A percentile compares a stretch with the other conserved stretches of the same genome.
Evolutionary conservation across 306 rosid genomes (phyloP).

Genomic region (Gillenia trifoliata): DNA sequence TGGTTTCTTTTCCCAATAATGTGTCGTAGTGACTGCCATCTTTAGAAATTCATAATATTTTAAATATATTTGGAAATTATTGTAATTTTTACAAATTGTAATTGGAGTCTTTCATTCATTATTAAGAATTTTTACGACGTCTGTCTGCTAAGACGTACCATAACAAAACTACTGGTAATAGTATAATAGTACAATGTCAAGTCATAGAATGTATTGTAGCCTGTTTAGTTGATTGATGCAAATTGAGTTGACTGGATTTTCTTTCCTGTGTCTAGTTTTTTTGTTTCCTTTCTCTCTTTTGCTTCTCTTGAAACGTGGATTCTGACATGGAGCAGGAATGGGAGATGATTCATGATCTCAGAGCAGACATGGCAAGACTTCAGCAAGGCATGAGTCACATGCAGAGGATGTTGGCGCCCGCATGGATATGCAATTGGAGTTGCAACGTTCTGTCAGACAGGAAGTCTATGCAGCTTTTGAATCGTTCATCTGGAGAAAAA

Average conservation of each 20-base stretch:
- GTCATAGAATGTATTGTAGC: neutral
- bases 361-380: constrained; percentile 95
- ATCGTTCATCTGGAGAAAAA: constrained; percentile 77
- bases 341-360: constrained; percentile 91
- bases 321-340: constrained; percentile 62
- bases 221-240: neutral
- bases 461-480: constrained; percentile 97
- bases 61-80: neutral
- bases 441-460: constrained; percentile 98
- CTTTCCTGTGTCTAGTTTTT: neutral
- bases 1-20: neutral
- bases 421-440: constrained; percentile 99
- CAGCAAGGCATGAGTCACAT: constrained; percentile 99
- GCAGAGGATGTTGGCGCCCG: constrained; percentile 99
- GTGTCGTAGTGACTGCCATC: neutral
- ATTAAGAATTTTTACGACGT: too few relatives aligned
- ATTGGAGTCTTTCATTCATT: neutral
- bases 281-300: neutral
- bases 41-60: neutral
- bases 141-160: neutral
- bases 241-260: neutral
- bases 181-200: too few relatives aligned
- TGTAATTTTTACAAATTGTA: neutral
- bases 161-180: neutral
- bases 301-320: constrained; percentile 16